These are phyloP conservation scores for Coemansia aciculifera DNA, from an alignment of 192 early-diverging fungal genomes.

Conservation along the genomic window DNA sequence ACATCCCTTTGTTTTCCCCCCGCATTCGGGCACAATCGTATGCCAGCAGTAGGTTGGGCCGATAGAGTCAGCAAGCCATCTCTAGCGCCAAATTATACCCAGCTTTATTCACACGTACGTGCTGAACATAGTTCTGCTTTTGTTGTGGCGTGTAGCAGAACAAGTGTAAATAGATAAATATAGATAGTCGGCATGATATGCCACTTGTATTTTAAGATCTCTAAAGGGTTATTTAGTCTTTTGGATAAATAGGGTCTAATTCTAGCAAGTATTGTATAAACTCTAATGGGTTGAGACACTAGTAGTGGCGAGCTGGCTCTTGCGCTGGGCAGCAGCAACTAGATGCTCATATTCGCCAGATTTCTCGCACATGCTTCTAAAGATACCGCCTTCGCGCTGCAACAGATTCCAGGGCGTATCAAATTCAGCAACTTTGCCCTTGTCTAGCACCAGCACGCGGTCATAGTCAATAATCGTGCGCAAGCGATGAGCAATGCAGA, in stretches of 20 bases:
- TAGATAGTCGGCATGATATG: no score
- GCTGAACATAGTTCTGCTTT: no score
- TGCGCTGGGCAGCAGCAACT: constrained; percentile 5
- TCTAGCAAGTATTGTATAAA: neutral
- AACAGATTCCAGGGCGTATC: constrained; percentile 75
- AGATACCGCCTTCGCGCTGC: constrained; percentile 59
- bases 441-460: constrained; percentile 76
- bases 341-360: constrained; percentile 69
- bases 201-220: no score
- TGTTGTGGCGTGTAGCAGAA: no score
- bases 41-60: no score
- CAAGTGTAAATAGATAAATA: no score
- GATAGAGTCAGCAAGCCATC: no score
- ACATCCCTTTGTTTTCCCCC: no score
- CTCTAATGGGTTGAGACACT: neutral
- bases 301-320: constrained; percentile 5
- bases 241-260: neutral
- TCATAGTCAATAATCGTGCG: constrained; percentile 85
- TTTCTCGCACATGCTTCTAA: constrained; percentile 77
- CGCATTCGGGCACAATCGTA: no score
- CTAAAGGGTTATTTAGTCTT: no score
- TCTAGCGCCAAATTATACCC: no score
- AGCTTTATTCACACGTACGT: no score
- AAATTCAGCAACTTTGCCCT: constrained; percentile 77
- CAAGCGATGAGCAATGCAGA: constrained; percentile 89